phyloP scores from a whole-genome alignment of 306 rosid species.

The Neltuma alba region DNA sequence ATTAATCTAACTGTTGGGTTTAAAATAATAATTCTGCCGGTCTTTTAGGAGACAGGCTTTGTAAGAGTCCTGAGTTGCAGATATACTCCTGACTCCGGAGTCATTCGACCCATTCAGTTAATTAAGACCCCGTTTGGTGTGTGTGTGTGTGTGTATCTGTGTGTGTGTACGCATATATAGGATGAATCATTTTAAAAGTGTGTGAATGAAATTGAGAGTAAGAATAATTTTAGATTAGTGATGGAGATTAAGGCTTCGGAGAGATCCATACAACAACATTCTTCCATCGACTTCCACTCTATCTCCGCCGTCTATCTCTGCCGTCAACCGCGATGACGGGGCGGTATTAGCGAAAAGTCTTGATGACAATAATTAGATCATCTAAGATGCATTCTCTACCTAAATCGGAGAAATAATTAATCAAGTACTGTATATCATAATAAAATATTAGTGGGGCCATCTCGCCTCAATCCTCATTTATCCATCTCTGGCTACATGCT shows the following conservation, averaged over 20 bases:
- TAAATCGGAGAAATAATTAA: neutral
- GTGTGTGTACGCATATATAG: no score
- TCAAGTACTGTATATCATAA: neutral
- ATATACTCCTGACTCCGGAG: neutral
- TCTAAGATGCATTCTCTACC: neutral
- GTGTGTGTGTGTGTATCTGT: no score
- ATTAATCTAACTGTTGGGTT: neutral
- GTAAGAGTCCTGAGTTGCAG: neutral
- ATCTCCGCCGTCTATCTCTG: no score
- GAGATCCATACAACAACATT: no score
- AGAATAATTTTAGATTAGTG: no score
- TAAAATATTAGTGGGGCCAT: neutral
- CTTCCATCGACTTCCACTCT: no score
- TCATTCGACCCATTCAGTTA: neutral
- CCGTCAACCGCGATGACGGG: no score
- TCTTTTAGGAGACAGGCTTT: neutral
- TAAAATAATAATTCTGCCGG: neutral
- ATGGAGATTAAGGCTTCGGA: no score
- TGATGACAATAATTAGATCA: neutral
- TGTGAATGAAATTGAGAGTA: no score
- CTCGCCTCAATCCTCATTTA: neutral
- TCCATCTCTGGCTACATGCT: neutral
- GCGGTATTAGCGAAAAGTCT: no score
- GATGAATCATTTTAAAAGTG: no score
- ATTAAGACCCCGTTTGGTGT: neutral